Percentiles rank a stretch among this genome's conserved stretches.
Evolutionary conservation across 2,329 filamentous ascomycete species (phyloP).

Genomic region (Colletotrichum agaves): DNA sequence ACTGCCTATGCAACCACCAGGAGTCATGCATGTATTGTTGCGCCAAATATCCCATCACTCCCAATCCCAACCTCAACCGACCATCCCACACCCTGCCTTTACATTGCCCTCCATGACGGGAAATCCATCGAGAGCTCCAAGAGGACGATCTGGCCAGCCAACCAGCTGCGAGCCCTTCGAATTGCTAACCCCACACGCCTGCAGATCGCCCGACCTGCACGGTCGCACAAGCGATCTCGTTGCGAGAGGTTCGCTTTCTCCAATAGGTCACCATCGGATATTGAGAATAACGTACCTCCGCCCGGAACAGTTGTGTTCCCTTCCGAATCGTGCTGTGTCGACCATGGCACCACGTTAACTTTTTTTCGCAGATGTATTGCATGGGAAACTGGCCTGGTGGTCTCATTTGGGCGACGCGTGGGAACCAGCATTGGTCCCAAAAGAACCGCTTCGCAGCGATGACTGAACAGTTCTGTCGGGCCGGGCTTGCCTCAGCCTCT

Average conservation of each 20-base stretch:
- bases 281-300: not conserved
- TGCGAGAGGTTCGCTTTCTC: conserved; percentile 13
- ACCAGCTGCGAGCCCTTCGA: conserved; percentile 22
- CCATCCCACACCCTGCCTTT: conserved; percentile 6
- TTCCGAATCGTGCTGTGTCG: conserved; percentile 1
- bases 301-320: conserved; percentile 1
- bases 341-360: conserved; percentile 13
- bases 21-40: not conserved
- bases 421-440: not conserved
- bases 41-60: not conserved
- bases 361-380: not conserved
- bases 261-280: conserved; percentile 26
- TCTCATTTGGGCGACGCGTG: not conserved
- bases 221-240: conserved; percentile 22
- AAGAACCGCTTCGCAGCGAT: not conserved
- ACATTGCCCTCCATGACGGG: conserved; percentile 6
- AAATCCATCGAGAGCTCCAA: conserved; percentile 6
- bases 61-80: conserved; percentile 2
- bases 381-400: conserved; percentile 8
- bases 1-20: conserved; percentile 20
- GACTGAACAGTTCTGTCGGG: not conserved
- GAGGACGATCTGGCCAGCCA: conserved; percentile 12
- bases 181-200: conserved; percentile 24
- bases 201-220: conserved; percentile 28
- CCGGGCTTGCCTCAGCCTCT: not conserved